Evolutionary conservation across 2,329 filamentous ascomycete genomes (phyloP).

Genomic region (Aspergillus awamori): DNA sequence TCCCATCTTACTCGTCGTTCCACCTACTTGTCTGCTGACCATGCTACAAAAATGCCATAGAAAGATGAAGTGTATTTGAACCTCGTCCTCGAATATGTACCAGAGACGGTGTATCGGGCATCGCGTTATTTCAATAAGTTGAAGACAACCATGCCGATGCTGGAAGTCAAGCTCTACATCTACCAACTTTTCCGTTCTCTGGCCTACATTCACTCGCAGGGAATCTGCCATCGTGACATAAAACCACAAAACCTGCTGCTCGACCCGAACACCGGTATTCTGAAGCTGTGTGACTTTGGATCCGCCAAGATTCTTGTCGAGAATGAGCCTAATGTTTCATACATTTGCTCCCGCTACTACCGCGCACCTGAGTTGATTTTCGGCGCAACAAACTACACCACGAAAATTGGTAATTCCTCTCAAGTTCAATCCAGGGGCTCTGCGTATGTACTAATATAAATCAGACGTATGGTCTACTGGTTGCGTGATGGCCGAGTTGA

Average conservation of each 20-base stretch:
- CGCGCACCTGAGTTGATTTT: constrained; percentile 97
- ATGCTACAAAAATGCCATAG: constrained; percentile 47
- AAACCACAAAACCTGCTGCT: constrained; percentile 97
- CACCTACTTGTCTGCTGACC: constrained; percentile 13
- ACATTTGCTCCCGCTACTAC: constrained; percentile 99
- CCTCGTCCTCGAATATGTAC: constrained; percentile 95
- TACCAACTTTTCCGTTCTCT: constrained; percentile 98
- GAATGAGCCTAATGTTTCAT: constrained; percentile 98
- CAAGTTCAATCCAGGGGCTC: neutral
- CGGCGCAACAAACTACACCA: constrained; percentile 98
- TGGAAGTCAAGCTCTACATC: constrained; percentile 99
- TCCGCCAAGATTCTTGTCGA: constrained; percentile 98
- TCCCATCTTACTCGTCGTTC: neutral
- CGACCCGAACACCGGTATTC: constrained; percentile 84
- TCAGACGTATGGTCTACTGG: constrained; percentile 98
- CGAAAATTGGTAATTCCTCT: constrained; percentile 84
- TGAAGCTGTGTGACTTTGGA: constrained; percentile 98
- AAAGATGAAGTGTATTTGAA: constrained; percentile 99
- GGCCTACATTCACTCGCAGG: constrained; percentile 98
- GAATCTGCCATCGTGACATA: constrained; percentile 98
- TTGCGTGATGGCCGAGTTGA: constrained; percentile 98
- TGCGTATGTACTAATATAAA: constrained; percentile 16
- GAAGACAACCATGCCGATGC: constrained; percentile 98
- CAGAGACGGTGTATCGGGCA: constrained; percentile 96
- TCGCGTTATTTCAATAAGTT: constrained; percentile 99